Conservation (phyloP, 2,329 filamentous ascomycete genomes). For the Arthrobotrys conoides region DNA sequence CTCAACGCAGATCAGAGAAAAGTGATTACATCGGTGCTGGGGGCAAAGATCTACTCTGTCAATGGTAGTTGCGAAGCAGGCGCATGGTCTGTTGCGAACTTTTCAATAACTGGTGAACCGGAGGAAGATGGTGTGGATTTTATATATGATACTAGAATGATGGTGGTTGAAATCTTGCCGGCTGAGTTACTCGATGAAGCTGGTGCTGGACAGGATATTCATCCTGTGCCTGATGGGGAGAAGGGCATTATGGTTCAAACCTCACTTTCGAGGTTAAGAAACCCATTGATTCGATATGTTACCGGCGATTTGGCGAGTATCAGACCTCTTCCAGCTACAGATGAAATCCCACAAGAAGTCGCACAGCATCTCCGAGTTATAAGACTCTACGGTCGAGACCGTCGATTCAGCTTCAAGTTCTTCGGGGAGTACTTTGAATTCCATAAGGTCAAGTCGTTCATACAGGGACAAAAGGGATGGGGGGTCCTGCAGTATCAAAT, state of each 20-base stretch:
- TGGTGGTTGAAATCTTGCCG: slow-evolving; percentile 67
- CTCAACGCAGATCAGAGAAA: slow-evolving; percentile 66
- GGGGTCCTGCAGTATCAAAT: slow-evolving; percentile 69
- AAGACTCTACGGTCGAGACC: slow-evolving; percentile 67
- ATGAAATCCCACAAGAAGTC: slow-evolving; percentile 29
- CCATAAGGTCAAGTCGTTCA: slow-evolving; percentile 62
- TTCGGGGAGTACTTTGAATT: slow-evolving; percentile 68
- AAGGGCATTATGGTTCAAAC: slow-evolving; percentile 68
- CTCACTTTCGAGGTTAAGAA: slow-evolving; percentile 67
- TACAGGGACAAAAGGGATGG: slow-evolving; percentile 62
- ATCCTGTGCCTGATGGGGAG: slow-evolving; percentile 65
- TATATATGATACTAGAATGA: slow-evolving; percentile 67
- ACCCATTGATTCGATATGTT: slow-evolving; percentile 69
- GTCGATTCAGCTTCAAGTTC: slow-evolving; percentile 68
- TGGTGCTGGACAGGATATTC: neutral
- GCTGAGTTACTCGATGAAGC: slow-evolving; percentile 49
- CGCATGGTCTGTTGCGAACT: slow-evolving; percentile 66
- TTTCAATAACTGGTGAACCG: slow-evolving; percentile 64
- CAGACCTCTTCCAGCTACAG: slow-evolving; percentile 65
- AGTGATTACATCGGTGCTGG: slow-evolving; percentile 61
- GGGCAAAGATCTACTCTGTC: slow-evolving; percentile 66
- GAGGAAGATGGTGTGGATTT: slow-evolving; percentile 65
- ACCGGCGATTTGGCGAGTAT: slow-evolving; percentile 69
- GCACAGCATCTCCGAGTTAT: slow-evolving; percentile 65
- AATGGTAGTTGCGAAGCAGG: slow-evolving; percentile 69